Conservation (phyloP, 2,329 filamentous ascomycete species). For the Fonsecaea pugnacius region DNA sequence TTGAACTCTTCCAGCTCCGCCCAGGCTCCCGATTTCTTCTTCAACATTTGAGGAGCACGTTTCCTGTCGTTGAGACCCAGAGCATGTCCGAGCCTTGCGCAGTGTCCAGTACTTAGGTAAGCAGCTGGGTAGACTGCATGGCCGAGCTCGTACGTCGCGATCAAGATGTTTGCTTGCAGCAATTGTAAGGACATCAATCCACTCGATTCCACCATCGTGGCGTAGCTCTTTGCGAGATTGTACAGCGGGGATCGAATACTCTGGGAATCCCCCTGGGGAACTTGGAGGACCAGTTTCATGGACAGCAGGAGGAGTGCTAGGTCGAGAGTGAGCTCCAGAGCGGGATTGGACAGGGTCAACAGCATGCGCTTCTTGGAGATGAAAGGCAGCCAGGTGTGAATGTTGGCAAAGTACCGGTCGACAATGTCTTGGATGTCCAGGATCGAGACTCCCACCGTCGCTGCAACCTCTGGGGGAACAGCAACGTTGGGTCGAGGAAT, state of each 20-base stretch:
- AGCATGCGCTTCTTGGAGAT: constrained; percentile 36
- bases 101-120: constrained; percentile 40
- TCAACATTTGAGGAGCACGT: constrained; percentile 33
- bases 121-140: constrained; percentile 47
- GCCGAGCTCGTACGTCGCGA: constrained; percentile 43
- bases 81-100: constrained; percentile 34
- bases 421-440: constrained; percentile 34
- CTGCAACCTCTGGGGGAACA: constrained; percentile 31
- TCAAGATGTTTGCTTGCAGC: constrained; percentile 42
- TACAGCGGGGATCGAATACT: constrained; percentile 36
- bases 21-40: constrained; percentile 33
- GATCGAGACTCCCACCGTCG: constrained; percentile 33
- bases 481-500: constrained; percentile 26
- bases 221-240: constrained; percentile 39
- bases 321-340: constrained; percentile 36
- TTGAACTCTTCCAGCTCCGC: constrained; percentile 37
- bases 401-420: constrained; percentile 36
- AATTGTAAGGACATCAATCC: constrained; percentile 39
- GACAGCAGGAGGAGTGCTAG: constrained; percentile 39
- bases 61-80: constrained; percentile 36
- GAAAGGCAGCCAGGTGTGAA: constrained; percentile 39
- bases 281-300: constrained; percentile 40
- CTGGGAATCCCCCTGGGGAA: constrained; percentile 23
- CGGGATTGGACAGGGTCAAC: constrained; percentile 33
- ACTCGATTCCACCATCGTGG: constrained; percentile 36